These are phyloP conservation scores for Yarrowia sp. DNA, from an alignment of 805 yeast species.

Conservation along the genomic window DNA sequence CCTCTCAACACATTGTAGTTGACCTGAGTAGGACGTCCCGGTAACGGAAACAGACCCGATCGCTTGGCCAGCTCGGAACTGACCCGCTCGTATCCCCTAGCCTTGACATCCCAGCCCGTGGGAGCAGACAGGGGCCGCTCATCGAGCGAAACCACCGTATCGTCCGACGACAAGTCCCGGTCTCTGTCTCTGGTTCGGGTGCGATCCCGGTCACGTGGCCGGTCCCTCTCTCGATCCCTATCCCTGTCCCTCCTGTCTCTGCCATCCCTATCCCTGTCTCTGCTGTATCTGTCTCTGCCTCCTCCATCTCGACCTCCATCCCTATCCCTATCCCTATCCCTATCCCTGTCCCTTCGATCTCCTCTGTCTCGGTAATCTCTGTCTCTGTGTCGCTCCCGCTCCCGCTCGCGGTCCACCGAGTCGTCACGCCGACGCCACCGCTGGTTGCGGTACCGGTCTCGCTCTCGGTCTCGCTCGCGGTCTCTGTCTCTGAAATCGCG, in stretches of 20 bases:
- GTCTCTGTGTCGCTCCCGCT: constrained; percentile 26
- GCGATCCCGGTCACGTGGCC: constrained; percentile 40
- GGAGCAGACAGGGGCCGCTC: constrained; percentile 14
- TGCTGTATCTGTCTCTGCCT: constrained; percentile 36
- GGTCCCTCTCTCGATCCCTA: constrained; percentile 42
- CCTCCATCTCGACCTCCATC: not conserved
- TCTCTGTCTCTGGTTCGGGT: constrained; percentile 45
- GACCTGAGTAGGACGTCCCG: constrained; percentile 52
- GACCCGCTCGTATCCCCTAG: constrained; percentile 75
- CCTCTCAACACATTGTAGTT: constrained; percentile 35
- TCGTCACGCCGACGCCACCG: constrained; percentile 30
- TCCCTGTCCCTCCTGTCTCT: constrained; percentile 42
- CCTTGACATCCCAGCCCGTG: constrained; percentile 57
- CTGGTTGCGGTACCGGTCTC: constrained; percentile 17
- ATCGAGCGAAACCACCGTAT: constrained; percentile 4
- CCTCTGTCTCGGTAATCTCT: constrained; percentile 39
- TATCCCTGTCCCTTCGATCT: constrained; percentile 37
- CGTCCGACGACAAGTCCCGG: constrained; percentile 40
- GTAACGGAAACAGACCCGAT: constrained; percentile 78
- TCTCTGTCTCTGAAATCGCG: constrained; percentile 31
- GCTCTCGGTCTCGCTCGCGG: constrained; percentile 12
- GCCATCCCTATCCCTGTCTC: constrained; percentile 40
- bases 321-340: not conserved
- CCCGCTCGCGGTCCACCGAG: constrained; percentile 28
- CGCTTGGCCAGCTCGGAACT: constrained; percentile 79